Evolutionary conservation across 1,139 yeast genomes (phyloP), one percentile per base, ranked within the genome.

Genomic region (Taphrina populina): DNA sequence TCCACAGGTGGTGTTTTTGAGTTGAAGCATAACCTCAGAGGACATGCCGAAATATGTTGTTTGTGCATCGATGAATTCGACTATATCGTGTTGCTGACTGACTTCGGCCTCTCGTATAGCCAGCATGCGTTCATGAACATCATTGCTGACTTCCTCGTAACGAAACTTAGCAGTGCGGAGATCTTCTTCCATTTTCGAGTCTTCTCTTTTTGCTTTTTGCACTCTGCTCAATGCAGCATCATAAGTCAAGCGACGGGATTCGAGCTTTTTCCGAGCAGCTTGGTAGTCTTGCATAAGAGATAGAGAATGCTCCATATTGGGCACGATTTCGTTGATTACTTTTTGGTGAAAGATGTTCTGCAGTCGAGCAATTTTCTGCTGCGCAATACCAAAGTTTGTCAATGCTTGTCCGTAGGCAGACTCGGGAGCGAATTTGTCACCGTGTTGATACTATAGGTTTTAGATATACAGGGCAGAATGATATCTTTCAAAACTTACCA

Each of bases 61-160:
- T 43, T 61, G 60, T 8, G 62, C 63, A 17, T 58, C 60, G 35
- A 62, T 56, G 45, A 62, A 62, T 40, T 60, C 63, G 32, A 52
- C 52, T 24, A 62, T 26, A 47, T 60, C 61, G 8, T 39, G 44
- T 27, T 58, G 47, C 17, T 30, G 32, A 15, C 40, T 33, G 36
- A 54, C 63, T 49, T 63, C 65, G 19, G 62, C 64, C 8, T 63
- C 64, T 43, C 62, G 61, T 34, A 63, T 61, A 13, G 59, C 52
- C 30, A 61, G 49, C 63, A 63, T 63, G 17, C 62, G 55, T 35
- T 55, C 58, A 20, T 58, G 58, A 24, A 63, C 65, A 41, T 61
- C 63, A 17, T 63, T 65, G 15, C 60, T 59, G n/a, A 61, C 58
- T 52, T 63, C 65, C 39, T 63, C 64, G 41, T 61, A 63, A 35